These are phyloP conservation scores for Entomortierella beljakovae DNA, from an alignment of 192 early-diverging fungal genomes.

Conservation along the genomic window DNA sequence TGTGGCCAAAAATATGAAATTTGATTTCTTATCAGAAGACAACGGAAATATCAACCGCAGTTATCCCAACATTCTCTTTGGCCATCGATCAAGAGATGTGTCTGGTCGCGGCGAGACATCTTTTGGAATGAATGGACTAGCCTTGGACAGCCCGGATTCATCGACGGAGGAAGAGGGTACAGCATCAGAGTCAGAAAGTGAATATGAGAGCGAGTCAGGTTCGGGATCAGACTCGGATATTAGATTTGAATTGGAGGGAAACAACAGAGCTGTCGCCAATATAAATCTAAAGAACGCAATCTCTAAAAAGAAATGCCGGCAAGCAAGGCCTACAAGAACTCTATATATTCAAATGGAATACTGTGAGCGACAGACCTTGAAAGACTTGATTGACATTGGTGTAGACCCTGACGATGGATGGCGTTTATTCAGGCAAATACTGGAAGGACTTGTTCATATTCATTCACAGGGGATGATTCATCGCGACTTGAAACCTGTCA, in stretches of 20 bases:
- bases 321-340: slow-evolving; percentile 57
- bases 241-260: slow-evolving; percentile 53
- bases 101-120: slow-evolving; percentile 41
- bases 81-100: slow-evolving; percentile 36
- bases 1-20: slow-evolving; percentile 44
- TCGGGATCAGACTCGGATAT: slow-evolving; percentile 50
- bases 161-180: slow-evolving; percentile 24
- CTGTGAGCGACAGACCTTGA: slow-evolving; percentile 93
- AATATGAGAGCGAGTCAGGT: slow-evolving; percentile 47
- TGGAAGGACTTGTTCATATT: slow-evolving; percentile 92
- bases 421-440: slow-evolving; percentile 89
- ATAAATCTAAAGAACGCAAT: neutral
- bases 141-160: slow-evolving; percentile 49
- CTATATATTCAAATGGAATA: slow-evolving; percentile 99
- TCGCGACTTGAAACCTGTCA: slow-evolving; percentile 92
- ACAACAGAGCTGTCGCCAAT: slow-evolving; percentile 15
- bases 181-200: slow-evolving; percentile 32
- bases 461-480: slow-evolving; percentile 91
- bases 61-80: slow-evolving; percentile 40
- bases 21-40: slow-evolving; percentile 61
- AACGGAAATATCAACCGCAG: slow-evolving; percentile 38
- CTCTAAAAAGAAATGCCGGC: slow-evolving; percentile 16
- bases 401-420: slow-evolving; percentile 85
- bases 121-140: slow-evolving; percentile 51
- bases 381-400: slow-evolving; percentile 83